Percentiles rank a stretch among this genome's conserved stretches.
These are phyloP conservation scores for Murraya paniculata DNA, from an alignment of 345 rosid genomes.

Conservation along the genomic window DNA sequence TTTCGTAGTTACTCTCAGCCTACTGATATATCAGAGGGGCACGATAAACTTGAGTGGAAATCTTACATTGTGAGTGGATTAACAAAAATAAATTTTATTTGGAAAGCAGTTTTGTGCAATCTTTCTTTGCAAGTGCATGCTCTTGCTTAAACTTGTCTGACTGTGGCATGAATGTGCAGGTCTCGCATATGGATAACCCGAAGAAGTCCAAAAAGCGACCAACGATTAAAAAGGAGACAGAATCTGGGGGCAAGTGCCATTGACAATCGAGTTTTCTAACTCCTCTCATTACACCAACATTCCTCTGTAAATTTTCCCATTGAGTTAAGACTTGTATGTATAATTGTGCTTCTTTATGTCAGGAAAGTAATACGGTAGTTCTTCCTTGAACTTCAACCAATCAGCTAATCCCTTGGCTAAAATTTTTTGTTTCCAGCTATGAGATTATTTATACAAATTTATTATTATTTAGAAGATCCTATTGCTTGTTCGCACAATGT, in stretches of 20 bases:
- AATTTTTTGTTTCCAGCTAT: background rate
- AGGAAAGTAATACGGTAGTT: background rate
- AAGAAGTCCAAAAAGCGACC: constrained; percentile 42
- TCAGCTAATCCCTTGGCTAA: background rate
- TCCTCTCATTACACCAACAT: background rate
- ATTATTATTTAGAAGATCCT: no score
- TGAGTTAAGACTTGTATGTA: background rate
- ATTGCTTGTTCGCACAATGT: background rate
- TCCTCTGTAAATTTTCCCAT: background rate
- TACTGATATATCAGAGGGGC: constrained; percentile 31
- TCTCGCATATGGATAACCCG: constrained; percentile 51
- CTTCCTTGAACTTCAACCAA: background rate
- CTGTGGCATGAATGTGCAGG: constrained; percentile 29
- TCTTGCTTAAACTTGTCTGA: background rate
- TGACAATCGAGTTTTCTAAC: background rate
- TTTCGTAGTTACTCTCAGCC: constrained; percentile 41
- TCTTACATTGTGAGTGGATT: constrained; percentile 62
- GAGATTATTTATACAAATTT: background rate
- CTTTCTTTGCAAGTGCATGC: background rate
- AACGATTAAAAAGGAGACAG: constrained; percentile 1
- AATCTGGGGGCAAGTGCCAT: background rate
- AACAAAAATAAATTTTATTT: background rate
- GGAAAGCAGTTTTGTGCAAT: background rate
- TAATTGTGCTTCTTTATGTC: background rate
- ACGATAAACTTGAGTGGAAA: constrained; percentile 61